Evolutionary conservation across 805 yeast species (phyloP).

Genomic region (Candida parachauliodes): DNA sequence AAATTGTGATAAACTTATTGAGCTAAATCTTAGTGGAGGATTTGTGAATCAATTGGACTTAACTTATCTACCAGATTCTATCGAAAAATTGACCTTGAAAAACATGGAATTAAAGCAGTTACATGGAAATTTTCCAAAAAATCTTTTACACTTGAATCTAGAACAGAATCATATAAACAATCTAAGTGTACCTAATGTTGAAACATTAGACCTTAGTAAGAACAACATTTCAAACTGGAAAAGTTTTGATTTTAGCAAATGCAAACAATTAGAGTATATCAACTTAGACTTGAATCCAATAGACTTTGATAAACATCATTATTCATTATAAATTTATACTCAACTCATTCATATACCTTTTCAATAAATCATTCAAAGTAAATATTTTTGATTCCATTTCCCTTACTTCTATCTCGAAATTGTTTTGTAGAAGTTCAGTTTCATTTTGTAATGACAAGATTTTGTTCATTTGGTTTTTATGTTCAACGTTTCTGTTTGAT

Average conservation of each 20-base stretch:
- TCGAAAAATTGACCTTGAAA: not conserved
- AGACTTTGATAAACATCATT: not conserved
- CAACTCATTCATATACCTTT: conserved; percentile 6
- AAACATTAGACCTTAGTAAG: not conserved
- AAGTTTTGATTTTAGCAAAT: not conserved
- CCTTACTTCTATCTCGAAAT: conserved; percentile 15
- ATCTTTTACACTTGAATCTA: not conserved
- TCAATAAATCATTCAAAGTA: conserved; percentile 3
- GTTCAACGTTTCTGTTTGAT: not conserved
- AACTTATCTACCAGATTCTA: not conserved
- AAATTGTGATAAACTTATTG: not conserved
- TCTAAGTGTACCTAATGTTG: not conserved
- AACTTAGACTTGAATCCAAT: not conserved
- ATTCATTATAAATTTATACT: not conserved
- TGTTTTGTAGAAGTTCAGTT: conserved; percentile 1
- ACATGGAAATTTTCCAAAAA: not conserved
- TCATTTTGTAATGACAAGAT: conserved; percentile 2
- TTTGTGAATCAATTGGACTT: not conserved
- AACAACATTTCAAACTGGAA: not conserved
- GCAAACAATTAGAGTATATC: not conserved
- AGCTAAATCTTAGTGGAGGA: not conserved
- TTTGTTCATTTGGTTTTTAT: conserved; percentile 1
- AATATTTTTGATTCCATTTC: conserved; percentile 7
- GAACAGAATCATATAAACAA: not conserved
- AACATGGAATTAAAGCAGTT: not conserved